Conservation (phyloP, 257 asterid species). For the Forsythia viridissima region DNA sequence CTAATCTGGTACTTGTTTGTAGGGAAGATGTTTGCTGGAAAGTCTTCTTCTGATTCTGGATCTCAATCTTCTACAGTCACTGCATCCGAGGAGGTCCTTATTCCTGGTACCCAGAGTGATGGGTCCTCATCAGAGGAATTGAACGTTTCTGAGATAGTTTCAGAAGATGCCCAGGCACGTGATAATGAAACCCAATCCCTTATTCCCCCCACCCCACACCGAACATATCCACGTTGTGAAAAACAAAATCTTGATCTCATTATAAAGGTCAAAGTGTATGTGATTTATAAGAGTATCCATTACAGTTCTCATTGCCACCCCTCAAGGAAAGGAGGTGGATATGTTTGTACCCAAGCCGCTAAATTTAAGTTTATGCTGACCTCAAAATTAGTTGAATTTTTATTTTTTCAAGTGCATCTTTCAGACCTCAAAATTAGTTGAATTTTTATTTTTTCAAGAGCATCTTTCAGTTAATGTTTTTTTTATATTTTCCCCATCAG, state of each 20-base stretch:
- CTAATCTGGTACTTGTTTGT: slow-evolving; percentile 39
- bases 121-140: slow-evolving; percentile 38
- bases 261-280: neutral
- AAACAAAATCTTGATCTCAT: neutral
- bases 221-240: neutral
- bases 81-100: slow-evolving; percentile 75
- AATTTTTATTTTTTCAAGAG: neutral
- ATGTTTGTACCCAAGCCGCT: neutral
- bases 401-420: too few relatives aligned
- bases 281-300: neutral
- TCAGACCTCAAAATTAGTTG: neutral
- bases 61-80: slow-evolving; percentile 57
- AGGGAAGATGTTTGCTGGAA: slow-evolving; percentile 72
- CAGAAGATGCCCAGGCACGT: slow-evolving; percentile 61
- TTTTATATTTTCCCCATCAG: neutral
- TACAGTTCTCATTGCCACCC: neutral
- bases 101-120: slow-evolving; percentile 68
- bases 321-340: neutral
- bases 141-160: slow-evolving; percentile 42
- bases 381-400: neutral
- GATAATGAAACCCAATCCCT: slow-evolving; percentile 18
- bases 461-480: neutral
- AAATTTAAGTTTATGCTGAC: neutral
- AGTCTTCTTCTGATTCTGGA: slow-evolving; percentile 48
- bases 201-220: neutral